Evolutionary conservation across 768 basidiomycete genomes (phyloP), one percentile per base, ranked within the genome.

Genomic region (Calocera cornea): DNA sequence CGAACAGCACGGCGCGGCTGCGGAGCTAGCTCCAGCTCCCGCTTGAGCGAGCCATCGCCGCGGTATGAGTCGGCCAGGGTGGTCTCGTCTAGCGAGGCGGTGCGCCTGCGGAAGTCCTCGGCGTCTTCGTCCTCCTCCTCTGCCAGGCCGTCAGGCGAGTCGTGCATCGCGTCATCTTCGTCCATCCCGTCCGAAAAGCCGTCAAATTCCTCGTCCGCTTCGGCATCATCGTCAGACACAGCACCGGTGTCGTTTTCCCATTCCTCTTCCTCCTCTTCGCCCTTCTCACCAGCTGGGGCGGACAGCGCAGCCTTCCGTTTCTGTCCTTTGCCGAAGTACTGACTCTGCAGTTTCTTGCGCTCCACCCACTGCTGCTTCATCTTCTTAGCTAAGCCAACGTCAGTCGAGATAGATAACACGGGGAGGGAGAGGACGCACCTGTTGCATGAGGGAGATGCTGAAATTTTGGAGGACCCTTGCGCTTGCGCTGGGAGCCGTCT

Each of bases 341-440:
- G 83, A 71, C 83, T 84, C 73, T 87, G 89, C 67, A 91, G 83
- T 77, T 91, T 92, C 68, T 82, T 82, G 69, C 82, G 85, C 67
- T 88, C 82, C 11, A 95, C 82, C 85, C 93, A 94, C 68, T 84
- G 82, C 74, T 84, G 82, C 77, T 92, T 95, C 68, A 95, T 79
- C 71, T 86, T 87, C 75, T 84, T 89, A 22, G 93, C 92, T 92
- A 70, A 12, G 69, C 31, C 2, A 12, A 2, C 11, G 19, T 60
- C 27, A 29, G 11, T 8, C 24, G 11, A 50, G 24, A 27, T 33
- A 11, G 54, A 31, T 22, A 29, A 16, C 7, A 60, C 2, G 27
- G 31, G 54, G 27, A 10, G 31, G 54, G 54, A 60, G 24, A 33
- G 22, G 24, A 60, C 11, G 54, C 22, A 60, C 54, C 54, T 16